These are phyloP conservation scores for Kernera saxatilis DNA, from an alignment of 345 rosid genomes.

Conservation along the genomic window DNA sequence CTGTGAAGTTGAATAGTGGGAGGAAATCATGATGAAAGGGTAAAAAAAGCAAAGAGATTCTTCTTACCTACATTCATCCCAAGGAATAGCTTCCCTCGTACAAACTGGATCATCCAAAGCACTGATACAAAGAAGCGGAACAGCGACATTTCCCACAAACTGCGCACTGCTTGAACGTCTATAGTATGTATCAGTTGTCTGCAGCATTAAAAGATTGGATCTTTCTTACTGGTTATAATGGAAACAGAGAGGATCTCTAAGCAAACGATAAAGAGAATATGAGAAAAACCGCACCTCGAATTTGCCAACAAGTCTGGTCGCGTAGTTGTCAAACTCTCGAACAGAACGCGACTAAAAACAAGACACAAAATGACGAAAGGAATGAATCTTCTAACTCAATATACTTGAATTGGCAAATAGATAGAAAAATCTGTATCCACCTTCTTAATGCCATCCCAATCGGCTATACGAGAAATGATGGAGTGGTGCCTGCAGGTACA, in stretches of 20 bases:
- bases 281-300: constrained; percentile 57
- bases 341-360: constrained; percentile 63
- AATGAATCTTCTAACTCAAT: background rate
- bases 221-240: background rate
- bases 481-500: constrained; percentile 65
- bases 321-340: constrained; percentile 77
- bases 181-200: constrained; percentile 90
- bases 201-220: constrained; percentile 25
- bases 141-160: constrained; percentile 55
- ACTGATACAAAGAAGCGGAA: constrained; percentile 82
- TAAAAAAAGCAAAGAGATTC: background rate
- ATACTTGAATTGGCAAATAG: background rate
- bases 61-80: constrained; percentile 93
- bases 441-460: constrained; percentile 94
- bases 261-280: background rate
- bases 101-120: constrained; percentile 92
- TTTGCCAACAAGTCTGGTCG: constrained; percentile 79
- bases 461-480: constrained; percentile 69
- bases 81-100: constrained; percentile 88
- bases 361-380: background rate
- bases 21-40: background rate
- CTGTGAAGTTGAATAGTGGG: background rate
- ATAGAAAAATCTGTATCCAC: constrained; percentile 29
- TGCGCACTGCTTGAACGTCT: constrained; percentile 68
- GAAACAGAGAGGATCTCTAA: background rate